phyloP scores from a whole-genome alignment of 805 yeast species.

The Spathaspora gorwiae region DNA sequence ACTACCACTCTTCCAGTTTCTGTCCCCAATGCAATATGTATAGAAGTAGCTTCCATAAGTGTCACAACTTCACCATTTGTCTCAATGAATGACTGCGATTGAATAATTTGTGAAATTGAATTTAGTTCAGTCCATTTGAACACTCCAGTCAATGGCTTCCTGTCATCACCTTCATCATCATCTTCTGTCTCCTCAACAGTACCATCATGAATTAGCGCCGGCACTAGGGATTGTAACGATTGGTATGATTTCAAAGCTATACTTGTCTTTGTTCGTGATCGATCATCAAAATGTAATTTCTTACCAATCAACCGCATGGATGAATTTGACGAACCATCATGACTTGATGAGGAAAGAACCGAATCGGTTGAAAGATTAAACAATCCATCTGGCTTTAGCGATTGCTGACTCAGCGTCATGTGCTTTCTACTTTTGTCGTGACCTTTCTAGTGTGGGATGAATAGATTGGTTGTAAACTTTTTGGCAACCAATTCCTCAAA shows the following conservation, averaged over 20 bases:
- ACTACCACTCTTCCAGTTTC: conserved; percentile 57
- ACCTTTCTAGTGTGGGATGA: too few species aligned
- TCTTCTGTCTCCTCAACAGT: too few species aligned
- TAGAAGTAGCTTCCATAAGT: conserved; percentile 21
- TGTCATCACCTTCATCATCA: too few species aligned
- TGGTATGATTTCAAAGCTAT: conserved; percentile 14
- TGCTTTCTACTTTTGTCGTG: too few species aligned
- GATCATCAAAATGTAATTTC: conserved; percentile 32
- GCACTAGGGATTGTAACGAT: neutral
- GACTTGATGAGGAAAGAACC: too few species aligned
- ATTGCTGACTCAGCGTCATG: too few species aligned
- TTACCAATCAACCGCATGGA: too few species aligned
- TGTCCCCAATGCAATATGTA: conserved; percentile 64
- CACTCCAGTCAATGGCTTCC: neutral
- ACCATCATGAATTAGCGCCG: neutral
- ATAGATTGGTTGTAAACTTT: too few species aligned
- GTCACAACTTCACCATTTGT: conserved; percentile 18
- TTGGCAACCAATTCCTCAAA: too few species aligned
- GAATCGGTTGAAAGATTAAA: too few species aligned
- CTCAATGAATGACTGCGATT: conserved; percentile 17
- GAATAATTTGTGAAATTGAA: conserved; percentile 15
- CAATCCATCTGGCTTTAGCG: too few species aligned
- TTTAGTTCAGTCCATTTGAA: conserved; percentile 25
- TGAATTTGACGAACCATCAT: too few species aligned
- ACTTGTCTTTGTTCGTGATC: conserved; percentile 30